Evolutionary conservation across 331 rosid species (phyloP).

Genomic region (Dryas integrifolia): DNA sequence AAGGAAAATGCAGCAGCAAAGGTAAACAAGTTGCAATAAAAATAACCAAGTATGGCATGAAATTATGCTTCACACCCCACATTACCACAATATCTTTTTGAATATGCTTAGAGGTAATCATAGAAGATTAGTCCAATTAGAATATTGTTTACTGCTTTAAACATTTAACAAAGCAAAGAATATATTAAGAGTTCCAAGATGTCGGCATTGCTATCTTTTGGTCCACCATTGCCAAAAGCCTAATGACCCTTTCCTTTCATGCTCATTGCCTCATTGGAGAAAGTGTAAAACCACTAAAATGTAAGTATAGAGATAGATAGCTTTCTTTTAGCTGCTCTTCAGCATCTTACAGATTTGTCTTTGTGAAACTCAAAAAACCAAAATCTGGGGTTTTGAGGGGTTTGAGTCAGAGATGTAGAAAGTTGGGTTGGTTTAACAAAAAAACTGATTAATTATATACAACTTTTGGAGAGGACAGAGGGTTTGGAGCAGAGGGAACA

Average conservation of each 20-base stretch:
- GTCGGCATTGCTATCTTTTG: conserved; percentile 33
- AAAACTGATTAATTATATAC: not conserved
- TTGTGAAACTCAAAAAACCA: conserved; percentile 26
- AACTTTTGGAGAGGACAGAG: conserved; percentile 46
- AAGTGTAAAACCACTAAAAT: not conserved
- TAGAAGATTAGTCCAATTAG: conserved; percentile 26
- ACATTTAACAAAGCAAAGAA: conserved; percentile 19
- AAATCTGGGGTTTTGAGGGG: conserved; percentile 2
- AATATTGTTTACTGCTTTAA: conserved; percentile 35
- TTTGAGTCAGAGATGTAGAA: conserved; percentile 19
- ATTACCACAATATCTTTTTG: conserved; percentile 16
- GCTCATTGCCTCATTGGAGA: conserved; percentile 22
- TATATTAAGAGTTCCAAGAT: conserved; percentile 37
- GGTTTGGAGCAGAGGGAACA: conserved; percentile 79
- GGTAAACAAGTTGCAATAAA: too few species aligned
- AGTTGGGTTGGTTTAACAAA: conserved; percentile 20
- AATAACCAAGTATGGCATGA: not conserved
- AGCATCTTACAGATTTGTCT: conserved; percentile 33
- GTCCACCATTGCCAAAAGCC: conserved; percentile 27
- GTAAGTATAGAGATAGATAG: not conserved
- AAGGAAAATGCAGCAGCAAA: too few species aligned
- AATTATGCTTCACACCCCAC: not conserved
- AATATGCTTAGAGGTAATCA: conserved; percentile 24
- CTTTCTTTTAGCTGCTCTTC: not conserved
- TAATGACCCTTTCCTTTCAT: conserved; percentile 24